Conservation (phyloP, 2,329 filamentous ascomycete genomes). For the Aspergillus sclerotialis region DNA sequence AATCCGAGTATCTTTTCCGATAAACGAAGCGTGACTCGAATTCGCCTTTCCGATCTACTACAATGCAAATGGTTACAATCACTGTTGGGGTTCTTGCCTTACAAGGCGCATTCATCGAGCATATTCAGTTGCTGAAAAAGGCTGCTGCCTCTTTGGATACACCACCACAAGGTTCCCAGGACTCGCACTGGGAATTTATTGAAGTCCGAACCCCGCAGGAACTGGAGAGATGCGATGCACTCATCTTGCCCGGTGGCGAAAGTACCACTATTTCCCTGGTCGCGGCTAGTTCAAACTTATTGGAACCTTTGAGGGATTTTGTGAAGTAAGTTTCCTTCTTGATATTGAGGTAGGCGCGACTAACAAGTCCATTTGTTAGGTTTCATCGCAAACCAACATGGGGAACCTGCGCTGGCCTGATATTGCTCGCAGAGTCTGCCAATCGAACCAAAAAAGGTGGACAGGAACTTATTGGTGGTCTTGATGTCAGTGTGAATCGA, state of each 20-base stretch:
- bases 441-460: constrained; percentile 85
- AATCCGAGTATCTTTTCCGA: constrained; percentile 5
- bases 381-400: constrained; percentile 73
- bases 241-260: constrained; percentile 90
- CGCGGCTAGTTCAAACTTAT: constrained; percentile 68
- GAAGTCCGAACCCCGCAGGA: constrained; percentile 73
- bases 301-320: constrained; percentile 80
- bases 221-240: constrained; percentile 66
- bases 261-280: constrained; percentile 90
- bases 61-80: constrained; percentile 33
- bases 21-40: constrained; percentile 9
- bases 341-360: constrained; percentile 6
- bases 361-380: constrained; percentile 37
- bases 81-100: constrained; percentile 64
- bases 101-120: constrained; percentile 89
- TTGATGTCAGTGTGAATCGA: constrained; percentile 82
- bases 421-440: constrained; percentile 79
- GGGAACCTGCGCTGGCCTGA: constrained; percentile 94
- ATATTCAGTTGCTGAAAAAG: constrained; percentile 66
- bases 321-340: constrained; percentile 61
- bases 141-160: constrained; percentile 53
- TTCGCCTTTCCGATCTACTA: constrained; percentile 5
- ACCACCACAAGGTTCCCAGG: too few species aligned
- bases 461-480: constrained; percentile 85
- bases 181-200: constrained; percentile 53